Conservation (phyloP, 306 rosid species). For the Casuarina equisetifolia region DNA sequence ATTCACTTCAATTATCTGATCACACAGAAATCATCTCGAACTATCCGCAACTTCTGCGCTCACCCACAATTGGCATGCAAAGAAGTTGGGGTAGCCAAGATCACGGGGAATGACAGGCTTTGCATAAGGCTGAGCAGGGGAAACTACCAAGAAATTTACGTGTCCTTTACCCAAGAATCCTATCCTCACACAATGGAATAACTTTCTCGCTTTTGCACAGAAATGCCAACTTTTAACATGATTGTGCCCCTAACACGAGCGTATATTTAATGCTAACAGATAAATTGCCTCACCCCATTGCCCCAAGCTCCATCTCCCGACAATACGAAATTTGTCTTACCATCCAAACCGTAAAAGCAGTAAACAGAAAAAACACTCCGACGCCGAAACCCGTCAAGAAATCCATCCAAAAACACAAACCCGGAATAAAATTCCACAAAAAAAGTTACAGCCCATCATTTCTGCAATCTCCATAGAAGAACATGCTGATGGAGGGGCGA, state of each 20-base stretch:
- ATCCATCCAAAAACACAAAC: constrained; percentile 27
- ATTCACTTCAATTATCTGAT: background rate
- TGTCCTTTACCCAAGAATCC: constrained; percentile 4
- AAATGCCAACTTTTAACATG: background rate
- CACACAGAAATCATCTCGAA: constrained; percentile 9
- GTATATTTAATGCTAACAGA: constrained; percentile 9
- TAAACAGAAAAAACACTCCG: constrained; percentile 18
- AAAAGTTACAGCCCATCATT: background rate
- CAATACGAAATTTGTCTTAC: constrained; percentile 3
- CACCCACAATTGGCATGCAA: background rate
- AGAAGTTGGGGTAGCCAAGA: background rate
- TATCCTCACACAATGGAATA: constrained; percentile 3
- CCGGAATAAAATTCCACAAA: constrained; percentile 18
- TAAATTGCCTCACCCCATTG: constrained; percentile 18
- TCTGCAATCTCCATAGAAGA: constrained; percentile 10
- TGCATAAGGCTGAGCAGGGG: constrained; percentile 1
- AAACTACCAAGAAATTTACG: constrained; percentile 23
- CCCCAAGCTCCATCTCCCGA: constrained; percentile 18
- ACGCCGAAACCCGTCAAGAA: constrained; percentile 14
- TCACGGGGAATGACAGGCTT: background rate
- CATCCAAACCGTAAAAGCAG: constrained; percentile 26
- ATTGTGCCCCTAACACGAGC: background rate
- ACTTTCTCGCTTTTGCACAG: background rate
- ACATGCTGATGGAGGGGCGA: constrained; percentile 12
- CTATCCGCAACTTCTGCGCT: constrained; percentile 5